phyloP scores from a whole-genome alignment of 441 rosid species.

The Pelargonium citronellum region DNA sequence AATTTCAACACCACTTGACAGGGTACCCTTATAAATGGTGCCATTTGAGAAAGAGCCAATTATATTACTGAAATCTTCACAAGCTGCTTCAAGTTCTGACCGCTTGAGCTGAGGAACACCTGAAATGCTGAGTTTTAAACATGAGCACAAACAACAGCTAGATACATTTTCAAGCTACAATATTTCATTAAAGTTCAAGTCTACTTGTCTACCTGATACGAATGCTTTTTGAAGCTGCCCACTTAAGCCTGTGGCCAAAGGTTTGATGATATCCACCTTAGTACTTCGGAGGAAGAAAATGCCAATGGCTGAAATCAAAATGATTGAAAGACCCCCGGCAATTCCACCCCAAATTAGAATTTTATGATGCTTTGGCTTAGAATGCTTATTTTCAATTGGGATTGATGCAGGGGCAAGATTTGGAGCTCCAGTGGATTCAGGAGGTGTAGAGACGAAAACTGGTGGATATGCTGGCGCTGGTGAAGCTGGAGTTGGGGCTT shows the following conservation, averaged over 20 bases:
- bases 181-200: background rate
- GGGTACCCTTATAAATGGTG: conserved; percentile 75
- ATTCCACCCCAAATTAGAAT: conserved; percentile 21
- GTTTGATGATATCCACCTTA: conserved; percentile 7
- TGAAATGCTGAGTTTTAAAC: conserved; percentile 29
- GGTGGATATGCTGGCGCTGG: conserved; percentile 25
- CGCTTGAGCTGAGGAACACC: conserved; percentile 80
- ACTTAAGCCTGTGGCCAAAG: conserved; percentile 5
- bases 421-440: conserved; percentile 19
- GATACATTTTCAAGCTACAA: background rate
- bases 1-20: conserved; percentile 85
- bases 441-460: conserved; percentile 22
- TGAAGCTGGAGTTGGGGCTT: conserved; percentile 28
- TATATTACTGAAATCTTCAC: conserved; percentile 96
- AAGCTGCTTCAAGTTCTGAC: conserved; percentile 81
- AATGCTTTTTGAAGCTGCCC: conserved; percentile 10
- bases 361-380: conserved; percentile 29
- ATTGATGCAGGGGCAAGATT: conserved; percentile 28
- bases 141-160: conserved; percentile 4
- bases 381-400: conserved; percentile 19
- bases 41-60: conserved; percentile 69
- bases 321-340: conserved; percentile 1
- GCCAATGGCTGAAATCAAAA: conserved; percentile 1
- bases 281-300: conserved; percentile 2
- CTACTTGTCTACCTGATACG: background rate